phyloP scores from a whole-genome alignment of 345 rosid species.

The Brassica incana region DNA sequence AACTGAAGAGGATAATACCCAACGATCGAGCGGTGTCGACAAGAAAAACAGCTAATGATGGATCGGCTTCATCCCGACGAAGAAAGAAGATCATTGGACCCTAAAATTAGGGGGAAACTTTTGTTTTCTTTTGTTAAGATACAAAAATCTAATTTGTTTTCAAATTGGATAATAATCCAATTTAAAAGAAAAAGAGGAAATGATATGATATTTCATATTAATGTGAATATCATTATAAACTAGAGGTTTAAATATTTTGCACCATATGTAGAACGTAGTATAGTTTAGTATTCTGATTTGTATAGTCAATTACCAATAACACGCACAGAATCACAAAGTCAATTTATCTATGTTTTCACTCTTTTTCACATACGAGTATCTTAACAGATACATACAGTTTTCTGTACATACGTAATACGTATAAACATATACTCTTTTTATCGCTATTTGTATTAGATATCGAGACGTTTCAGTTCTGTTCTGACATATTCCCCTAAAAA shows the following conservation, averaged over 20 bases:
- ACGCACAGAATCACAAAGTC: neutral
- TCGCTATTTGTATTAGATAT: neutral
- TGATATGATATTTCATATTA: neutral
- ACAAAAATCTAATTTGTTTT: neutral
- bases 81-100: neutral
- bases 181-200: neutral
- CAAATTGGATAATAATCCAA: neutral
- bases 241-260: neutral
- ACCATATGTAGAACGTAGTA: neutral
- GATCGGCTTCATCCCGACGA: neutral
- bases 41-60: neutral
- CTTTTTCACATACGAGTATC: neutral
- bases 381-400: neutral
- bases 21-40: neutral
- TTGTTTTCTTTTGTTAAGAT: neutral
- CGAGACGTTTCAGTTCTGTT: constrained; percentile 5
- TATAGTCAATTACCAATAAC: neutral
- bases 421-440: neutral
- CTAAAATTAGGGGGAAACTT: neutral
- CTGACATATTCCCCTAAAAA: constrained; percentile 18
- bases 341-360: neutral
- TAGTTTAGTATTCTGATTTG: neutral
- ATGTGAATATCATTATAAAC: neutral
- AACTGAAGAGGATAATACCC: neutral
- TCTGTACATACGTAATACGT: no score